Evolutionary conservation across 257 asterid genomes (phyloP).

Genomic region (Nicotiana sylvestris): DNA sequence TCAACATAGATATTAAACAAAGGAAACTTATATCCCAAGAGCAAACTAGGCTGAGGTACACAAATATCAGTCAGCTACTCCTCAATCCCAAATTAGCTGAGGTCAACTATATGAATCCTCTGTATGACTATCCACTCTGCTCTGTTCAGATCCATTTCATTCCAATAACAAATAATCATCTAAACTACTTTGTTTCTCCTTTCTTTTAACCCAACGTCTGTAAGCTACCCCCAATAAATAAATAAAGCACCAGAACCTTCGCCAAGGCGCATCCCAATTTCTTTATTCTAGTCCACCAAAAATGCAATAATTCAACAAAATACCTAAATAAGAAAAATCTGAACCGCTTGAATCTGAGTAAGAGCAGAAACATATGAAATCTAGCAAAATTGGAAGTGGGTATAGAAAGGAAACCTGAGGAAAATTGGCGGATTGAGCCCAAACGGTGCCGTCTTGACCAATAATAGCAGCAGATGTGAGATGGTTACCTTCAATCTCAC

Average conservation of each 20-base stretch:
- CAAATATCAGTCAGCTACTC: not conserved
- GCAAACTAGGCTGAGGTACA: not conserved
- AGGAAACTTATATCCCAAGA: not conserved
- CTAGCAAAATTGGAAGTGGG: not conserved
- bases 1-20: not conserved
- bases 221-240: not conserved
- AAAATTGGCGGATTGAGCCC: slow-evolving; percentile 29
- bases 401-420: slow-evolving; percentile 26
- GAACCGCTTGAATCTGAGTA: not conserved
- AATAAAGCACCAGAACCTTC: not conserved
- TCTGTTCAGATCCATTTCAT: not conserved
- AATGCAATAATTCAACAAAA: not conserved
- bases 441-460: slow-evolving; percentile 32
- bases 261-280: not conserved
- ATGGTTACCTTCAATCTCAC: slow-evolving; percentile 34
- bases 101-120: not conserved
- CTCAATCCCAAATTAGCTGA: not conserved
- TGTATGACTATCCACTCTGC: not conserved
- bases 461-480: slow-evolving; percentile 32
- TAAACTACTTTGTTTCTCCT: not conserved
- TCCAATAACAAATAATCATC: not conserved
- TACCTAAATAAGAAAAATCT: not conserved
- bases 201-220: not conserved
- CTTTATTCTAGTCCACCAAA: not conserved
- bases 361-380: not conserved